These are phyloP conservation scores for Mimosa pudica DNA, from an alignment of 306 rosid genomes.

Conservation along the genomic window DNA sequence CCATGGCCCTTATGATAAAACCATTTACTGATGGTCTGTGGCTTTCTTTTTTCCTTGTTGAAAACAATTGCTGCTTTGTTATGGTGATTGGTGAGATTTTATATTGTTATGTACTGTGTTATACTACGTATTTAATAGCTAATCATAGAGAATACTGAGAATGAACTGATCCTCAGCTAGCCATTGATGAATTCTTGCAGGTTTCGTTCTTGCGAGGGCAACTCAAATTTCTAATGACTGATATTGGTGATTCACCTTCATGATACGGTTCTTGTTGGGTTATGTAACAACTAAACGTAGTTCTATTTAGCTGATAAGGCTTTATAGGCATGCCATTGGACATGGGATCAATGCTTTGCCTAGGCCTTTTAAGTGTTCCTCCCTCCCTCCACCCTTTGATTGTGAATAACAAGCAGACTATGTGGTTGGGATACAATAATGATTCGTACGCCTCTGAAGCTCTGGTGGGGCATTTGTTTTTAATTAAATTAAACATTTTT, in stretches of 20 bases:
- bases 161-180: conserved; percentile 5
- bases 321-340: neutral
- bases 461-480: neutral
- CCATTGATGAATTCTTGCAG: conserved; percentile 47
- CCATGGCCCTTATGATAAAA: neutral
- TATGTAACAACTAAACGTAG: conserved; percentile 7
- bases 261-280: conserved; percentile 24
- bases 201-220: conserved; percentile 71
- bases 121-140: conserved; percentile 1
- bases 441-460: conserved; percentile 3
- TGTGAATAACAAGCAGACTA: conserved; percentile 22
- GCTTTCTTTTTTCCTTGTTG: neutral
- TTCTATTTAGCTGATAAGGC: conserved; percentile 6
- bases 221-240: conserved; percentile 66
- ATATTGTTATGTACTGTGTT: neutral
- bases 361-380: neutral
- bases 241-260: conserved; percentile 41
- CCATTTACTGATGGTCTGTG: neutral
- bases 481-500: neutral
- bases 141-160: neutral
- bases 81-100: neutral
- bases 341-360: neutral
- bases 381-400: neutral
- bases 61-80: neutral
- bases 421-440: conserved; percentile 16